A percentile compares a stretch with the other conserved stretches of the same genome.
phyloP scores from a whole-genome alignment of 352 stramenopile genomes.

The Phytophthora quininea region DNA sequence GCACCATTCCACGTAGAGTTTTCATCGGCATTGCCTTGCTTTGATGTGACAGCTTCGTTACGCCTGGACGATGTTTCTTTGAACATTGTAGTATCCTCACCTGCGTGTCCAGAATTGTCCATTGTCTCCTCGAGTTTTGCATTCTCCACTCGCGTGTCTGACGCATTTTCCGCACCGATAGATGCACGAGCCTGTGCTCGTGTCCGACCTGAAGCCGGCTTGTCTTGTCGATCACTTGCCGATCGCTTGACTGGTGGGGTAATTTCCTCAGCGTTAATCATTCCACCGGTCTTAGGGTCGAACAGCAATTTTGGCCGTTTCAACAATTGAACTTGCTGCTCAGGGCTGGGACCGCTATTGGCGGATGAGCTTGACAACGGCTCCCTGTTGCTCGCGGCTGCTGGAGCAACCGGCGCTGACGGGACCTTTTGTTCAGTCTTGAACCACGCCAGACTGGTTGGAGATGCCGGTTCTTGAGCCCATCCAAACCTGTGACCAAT shows the following conservation, averaged over 20 bases:
- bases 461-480: neutral
- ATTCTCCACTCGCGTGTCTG: too few relatives aligned
- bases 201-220: neutral
- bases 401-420: conserved; percentile 11
- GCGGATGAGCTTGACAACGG: conserved; percentile 24
- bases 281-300: conserved; percentile 66
- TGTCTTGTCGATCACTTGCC: conserved; percentile 7
- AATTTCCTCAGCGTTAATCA: conserved; percentile 52
- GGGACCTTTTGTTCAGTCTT: conserved; percentile 13
- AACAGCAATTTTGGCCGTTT: conserved; percentile 78
- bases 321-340: conserved; percentile 55
- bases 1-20: too few relatives aligned
- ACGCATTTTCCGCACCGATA: too few relatives aligned
- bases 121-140: too few relatives aligned
- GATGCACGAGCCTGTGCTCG: neutral
- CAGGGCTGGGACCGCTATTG: conserved; percentile 15
- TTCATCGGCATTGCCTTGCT: too few relatives aligned
- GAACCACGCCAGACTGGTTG: neutral
- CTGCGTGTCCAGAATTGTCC: too few relatives aligned
- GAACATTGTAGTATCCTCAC: too few relatives aligned
- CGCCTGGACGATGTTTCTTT: too few relatives aligned
- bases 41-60: too few relatives aligned
- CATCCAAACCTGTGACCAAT: conserved; percentile 1
- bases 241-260: conserved; percentile 11
- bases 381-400: conserved; percentile 15